A percentile compares a stretch with the other conserved stretches of the same genome.
phyloP scores from a whole-genome alignment of 1,139 yeast species.

The Geotrichum restrictum region DNA sequence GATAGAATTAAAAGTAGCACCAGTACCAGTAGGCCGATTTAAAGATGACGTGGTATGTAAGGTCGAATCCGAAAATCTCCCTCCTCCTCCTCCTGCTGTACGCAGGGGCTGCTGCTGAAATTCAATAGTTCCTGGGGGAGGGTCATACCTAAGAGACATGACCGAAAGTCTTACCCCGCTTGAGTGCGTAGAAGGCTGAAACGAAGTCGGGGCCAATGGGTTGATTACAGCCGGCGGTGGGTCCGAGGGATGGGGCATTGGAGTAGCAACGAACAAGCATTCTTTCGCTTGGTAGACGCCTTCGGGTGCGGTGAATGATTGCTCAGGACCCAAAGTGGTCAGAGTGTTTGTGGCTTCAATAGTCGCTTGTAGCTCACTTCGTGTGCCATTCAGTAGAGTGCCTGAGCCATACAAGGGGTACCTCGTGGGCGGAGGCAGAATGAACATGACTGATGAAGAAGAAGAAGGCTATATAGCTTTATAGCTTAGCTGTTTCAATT shows the following conservation, averaged over 20 bases:
- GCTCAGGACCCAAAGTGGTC: constrained; percentile 5
- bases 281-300: constrained; percentile 36
- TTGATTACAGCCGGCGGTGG: constrained; percentile 34
- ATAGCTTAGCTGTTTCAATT: too few relatives aligned
- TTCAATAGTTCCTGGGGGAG: constrained; percentile 17
- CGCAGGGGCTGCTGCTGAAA: constrained; percentile 5
- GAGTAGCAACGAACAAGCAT: constrained; percentile 36
- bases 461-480: background rate
- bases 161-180: constrained; percentile 30
- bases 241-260: constrained; percentile 40
- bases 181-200: constrained; percentile 32
- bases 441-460: constrained; percentile 12
- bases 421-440: constrained; percentile 20
- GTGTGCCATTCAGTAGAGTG: constrained; percentile 3
- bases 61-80: background rate
- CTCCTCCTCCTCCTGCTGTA: background rate
- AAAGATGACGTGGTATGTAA: background rate
- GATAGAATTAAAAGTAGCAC: background rate
- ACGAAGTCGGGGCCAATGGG: constrained; percentile 38
- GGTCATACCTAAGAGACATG: constrained; percentile 15
- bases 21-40: background rate
- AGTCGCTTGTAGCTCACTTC: constrained; percentile 6
- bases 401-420: constrained; percentile 14
- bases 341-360: constrained; percentile 6
- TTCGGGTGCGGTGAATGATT: constrained; percentile 31